Base-by-base conservation (phyloP, 306 rosid species). In the Mimosa bimucronata region DNA sequence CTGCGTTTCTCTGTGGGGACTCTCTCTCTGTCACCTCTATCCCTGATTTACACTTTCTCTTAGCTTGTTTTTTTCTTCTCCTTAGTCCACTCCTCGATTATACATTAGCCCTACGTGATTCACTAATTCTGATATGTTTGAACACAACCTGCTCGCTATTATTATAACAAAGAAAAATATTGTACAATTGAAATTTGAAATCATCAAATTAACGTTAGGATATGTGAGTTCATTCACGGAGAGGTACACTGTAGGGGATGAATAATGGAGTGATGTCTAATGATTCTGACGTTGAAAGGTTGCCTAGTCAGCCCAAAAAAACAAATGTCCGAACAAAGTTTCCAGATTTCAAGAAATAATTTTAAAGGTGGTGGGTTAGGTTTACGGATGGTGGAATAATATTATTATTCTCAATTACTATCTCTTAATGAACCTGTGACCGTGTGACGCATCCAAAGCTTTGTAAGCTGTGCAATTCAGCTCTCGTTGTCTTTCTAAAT, bases 1-100 rank as follows among this genome's bases (percentile, higher is more conserved):
- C 85, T 84, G 84, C 74, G 46, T 48, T 48, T 61, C 3, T 26
- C n/a, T 42, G 73, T 87, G 90, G 88, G 90, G 86, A 71, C 88
- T 87, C 77, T 18, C 45, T 2, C 42, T 29, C 5, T 14, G 19
- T 37, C 55, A 15, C 55, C 55, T 4, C 55, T 16, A 6, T 48
- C 55, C 46, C 46, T 42, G 12, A 42, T 42, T 41, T 9, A 41
- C 13, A 0, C 42, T 65, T 34, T 65, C 71, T 2, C 45, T n/a
- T n/a, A n/a, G n/a, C 10, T 40, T 67, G 52, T 40, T 40, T 40
- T n/a, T 40, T 21, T 67, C 73, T 40, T 40, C 71, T 21, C 46
- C 38, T 6, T 64, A 64, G 42, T 64, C 69, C 42, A 31, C 25
- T 16, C 42, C 23, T 38, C 7, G 16, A 23, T 60, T 60, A 60